Percentiles rank a stretch among this genome's conserved stretches.
Conservation (phyloP, 306 rosid genomes). For the Alnus glutinosa region DNA sequence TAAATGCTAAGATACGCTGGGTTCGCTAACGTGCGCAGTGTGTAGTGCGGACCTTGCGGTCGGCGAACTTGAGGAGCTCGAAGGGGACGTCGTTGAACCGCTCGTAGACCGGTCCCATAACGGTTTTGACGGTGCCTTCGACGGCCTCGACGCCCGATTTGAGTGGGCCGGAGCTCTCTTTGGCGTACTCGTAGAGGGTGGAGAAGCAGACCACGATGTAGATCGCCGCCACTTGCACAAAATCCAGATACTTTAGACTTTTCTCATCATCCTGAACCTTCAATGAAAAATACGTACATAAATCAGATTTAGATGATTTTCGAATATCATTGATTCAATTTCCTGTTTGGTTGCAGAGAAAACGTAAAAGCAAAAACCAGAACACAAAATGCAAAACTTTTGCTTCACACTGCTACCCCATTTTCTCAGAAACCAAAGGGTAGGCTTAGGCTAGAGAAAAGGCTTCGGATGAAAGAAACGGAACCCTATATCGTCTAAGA, state of each 20-base stretch:
- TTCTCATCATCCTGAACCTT: conserved; percentile 32
- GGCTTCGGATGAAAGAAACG: neutral
- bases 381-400: neutral
- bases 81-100: conserved; percentile 51
- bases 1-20: too few relatives aligned
- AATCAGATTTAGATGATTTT: neutral
- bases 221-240: conserved; percentile 47
- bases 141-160: conserved; percentile 50
- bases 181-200: conserved; percentile 45
- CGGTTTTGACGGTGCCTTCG: conserved; percentile 48
- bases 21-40: neutral
- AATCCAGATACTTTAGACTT: conserved; percentile 45
- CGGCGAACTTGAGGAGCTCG: conserved; percentile 43
- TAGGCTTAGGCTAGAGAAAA: too few relatives aligned
- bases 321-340: neutral
- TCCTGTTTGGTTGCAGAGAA: neutral
- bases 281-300: neutral
- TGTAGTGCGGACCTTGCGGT: conserved; percentile 41
- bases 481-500: neutral
- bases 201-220: conserved; percentile 36
- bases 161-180: conserved; percentile 53
- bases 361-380: neutral
- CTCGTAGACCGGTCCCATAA: conserved; percentile 51
- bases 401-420: too few relatives aligned
- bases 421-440: too few relatives aligned